Evolutionary conservation across 768 basidiomycete genomes (phyloP), one percentile per base, ranked within the genome.

Genomic region (Amanita rimosa): DNA sequence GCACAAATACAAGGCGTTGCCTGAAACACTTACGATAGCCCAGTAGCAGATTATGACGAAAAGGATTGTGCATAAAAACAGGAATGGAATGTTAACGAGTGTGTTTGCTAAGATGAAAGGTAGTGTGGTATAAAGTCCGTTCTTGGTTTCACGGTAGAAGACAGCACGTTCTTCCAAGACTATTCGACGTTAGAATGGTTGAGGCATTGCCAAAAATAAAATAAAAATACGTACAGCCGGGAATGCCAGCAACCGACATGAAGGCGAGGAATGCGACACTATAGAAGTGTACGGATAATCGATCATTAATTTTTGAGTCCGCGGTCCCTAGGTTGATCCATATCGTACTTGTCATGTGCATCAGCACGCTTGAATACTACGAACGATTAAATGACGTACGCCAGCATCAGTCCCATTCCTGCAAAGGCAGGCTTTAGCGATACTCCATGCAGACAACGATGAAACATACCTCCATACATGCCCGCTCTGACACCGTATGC

Each of bases 201-300:
- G 3, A 17, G 6, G 17, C 36, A 5, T n/a, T 17, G 7, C 17
- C 7, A 17, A 11, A 29, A 11, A 29, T n/a, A n/a, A n/a, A 39
- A 26, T 8, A 16, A 9, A 17, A 36, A 19, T 3, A 54, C 66
- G 37, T 52, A 71, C 70, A 79, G 22, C 71, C 59, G 2, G 78
- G 79, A 35, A 81, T 79, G 16, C 78, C 78, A 19, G 78, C 77
- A 3, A 81, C 78, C 11, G 71, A 71, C 76, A 79, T 78, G 50
- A 74, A 75, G 1, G 69, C 70, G 5, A 78, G 54, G 58, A 77
- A 78, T 0, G 78, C 78, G 16, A 76, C 75, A 39, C 71, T 70
- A 59, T 71, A 80, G 58, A 81, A 81, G 53, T 74, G 68, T 1
- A 77, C 74, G 10, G 73, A 74, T 2, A 75, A 61, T 16, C 73